Evolutionary conservation across 331 rosid species (phyloP), one percentile per base, ranked within the genome.

Genomic region (Cydonia oblonga): DNA sequence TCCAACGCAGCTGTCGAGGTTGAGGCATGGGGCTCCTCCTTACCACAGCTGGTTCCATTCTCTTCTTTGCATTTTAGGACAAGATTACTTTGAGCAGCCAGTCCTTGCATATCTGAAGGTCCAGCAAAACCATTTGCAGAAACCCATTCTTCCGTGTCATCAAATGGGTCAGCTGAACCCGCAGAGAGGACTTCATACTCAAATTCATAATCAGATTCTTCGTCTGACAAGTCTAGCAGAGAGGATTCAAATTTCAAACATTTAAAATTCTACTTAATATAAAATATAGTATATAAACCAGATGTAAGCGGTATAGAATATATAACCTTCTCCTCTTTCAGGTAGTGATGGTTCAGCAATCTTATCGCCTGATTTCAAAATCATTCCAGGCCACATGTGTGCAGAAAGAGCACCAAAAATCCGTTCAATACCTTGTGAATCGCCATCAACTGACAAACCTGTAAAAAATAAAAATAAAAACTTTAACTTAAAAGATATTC

Each of bases 321-420:
- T 46, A 64, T 28, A 70, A 84, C 86, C 90, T 86, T 82, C 88
- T 66, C 78, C 91, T 69, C 62, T 73, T 72, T 78, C 73, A 22
- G 85, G 84, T 26, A 82, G 73, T 9, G 82, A 74, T 57, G 93
- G 90, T 59, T 78, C 85, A 18, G 74, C 77, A 73, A 93, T 86
- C 78, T 80, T 89, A 68, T 86, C 86, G 30, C 97, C 98, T 23
- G 96, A 86, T 77, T 93, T 93, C 52, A 93, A 81, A 71, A 87
- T 70, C 97, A 93, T 93, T 79, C 97, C 97, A 64, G 98, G 89
- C 98, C 97, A 93, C 90, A 90, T 85, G 79, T 89, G 89, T 76
- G 98, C 96, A 40, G 90, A 85, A 76, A 90, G 98, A 76, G 97
- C 98, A 68, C 92, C 98, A 59, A 68, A 78, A 65, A 93, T 83